Evolutionary conservation across 495 filamentous ascomycete genomes (phyloP).

Genomic region (Rhypophila decipiens): DNA sequence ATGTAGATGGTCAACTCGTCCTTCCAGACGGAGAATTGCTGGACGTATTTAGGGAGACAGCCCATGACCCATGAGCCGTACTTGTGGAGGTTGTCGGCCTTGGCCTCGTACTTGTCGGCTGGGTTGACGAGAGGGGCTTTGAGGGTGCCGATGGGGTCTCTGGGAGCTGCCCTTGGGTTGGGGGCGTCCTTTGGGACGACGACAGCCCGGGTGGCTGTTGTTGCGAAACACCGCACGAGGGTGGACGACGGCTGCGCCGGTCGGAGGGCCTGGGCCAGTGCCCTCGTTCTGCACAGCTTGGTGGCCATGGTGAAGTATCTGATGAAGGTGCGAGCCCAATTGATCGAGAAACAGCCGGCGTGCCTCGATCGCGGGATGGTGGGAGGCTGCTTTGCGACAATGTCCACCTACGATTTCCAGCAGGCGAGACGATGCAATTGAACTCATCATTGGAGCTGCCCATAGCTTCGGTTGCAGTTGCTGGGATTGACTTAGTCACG

Average conservation of each 20-base stretch:
- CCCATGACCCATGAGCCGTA: slow-evolving; percentile 97
- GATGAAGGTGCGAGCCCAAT: slow-evolving; percentile 33
- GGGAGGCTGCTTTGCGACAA: neutral
- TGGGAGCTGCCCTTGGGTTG: slow-evolving; percentile 64
- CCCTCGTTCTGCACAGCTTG: slow-evolving; percentile 58
- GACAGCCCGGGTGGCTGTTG: slow-evolving; percentile 36
- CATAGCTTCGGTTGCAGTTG: neutral
- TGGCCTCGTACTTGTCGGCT: slow-evolving; percentile 80
- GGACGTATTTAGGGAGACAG: slow-evolving; percentile 93
- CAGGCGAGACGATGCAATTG: neutral
- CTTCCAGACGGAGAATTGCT: slow-evolving; percentile 99
- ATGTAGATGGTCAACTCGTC: slow-evolving; percentile 96
- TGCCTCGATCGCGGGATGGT: slow-evolving; percentile 15
- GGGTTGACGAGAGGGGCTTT: slow-evolving; percentile 83
- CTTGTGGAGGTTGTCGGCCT: slow-evolving; percentile 76
- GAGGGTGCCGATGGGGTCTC: slow-evolving; percentile 47
- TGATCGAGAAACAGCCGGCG: slow-evolving; percentile 27
- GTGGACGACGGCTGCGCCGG: slow-evolving; percentile 39
- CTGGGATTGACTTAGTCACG: slow-evolving; percentile 1
- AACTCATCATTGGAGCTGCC: neutral
- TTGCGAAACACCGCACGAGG: slow-evolving; percentile 49
- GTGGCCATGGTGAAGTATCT: slow-evolving; percentile 53
- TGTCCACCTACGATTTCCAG: neutral
- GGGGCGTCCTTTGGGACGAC: slow-evolving; percentile 52
- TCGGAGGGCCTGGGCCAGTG: slow-evolving; percentile 53